A percentile compares a stretch with the other conserved stretches of the same genome.
Evolutionary conservation across 2,329 filamentous ascomycete species (phyloP).

Genomic region (Myriangium duriaei): DNA sequence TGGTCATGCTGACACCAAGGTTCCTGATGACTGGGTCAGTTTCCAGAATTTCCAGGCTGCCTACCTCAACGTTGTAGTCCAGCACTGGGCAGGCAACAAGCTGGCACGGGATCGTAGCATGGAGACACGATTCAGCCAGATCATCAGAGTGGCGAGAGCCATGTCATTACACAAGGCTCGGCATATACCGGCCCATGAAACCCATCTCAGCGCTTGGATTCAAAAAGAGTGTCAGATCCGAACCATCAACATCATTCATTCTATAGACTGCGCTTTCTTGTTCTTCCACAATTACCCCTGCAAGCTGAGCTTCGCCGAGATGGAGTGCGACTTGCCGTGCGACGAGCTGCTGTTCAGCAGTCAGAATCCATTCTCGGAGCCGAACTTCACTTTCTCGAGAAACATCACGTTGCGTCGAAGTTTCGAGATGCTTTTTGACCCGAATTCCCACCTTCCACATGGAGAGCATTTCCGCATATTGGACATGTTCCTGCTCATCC

Average conservation of each 20-base stretch:
- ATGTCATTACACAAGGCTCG: conserved; percentile 2
- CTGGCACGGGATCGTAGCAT: conserved; percentile 9
- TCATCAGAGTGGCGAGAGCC: conserved; percentile 8
- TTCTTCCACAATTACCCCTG: conserved; percentile 12
- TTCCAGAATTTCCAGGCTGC: conserved; percentile 10
- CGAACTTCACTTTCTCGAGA: conserved; percentile 2
- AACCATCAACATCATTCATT: conserved; percentile 11
- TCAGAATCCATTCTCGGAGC: conserved; percentile 6
- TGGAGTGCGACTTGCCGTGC: conserved; percentile 10
- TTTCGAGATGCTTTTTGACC: conserved; percentile 4
- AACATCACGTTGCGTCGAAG: conserved; percentile 5
- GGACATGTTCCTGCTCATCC: conserved; percentile 9
- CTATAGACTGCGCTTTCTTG: conserved; percentile 9
- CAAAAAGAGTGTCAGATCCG: conserved; percentile 10
- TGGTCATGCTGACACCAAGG: neutral
- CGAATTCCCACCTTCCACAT: neutral
- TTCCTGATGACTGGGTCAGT: conserved; percentile 2
- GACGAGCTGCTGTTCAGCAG: conserved; percentile 9
- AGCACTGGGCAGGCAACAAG: conserved; percentile 10
- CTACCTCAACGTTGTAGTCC: conserved; percentile 8
- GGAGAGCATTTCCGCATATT: conserved; percentile 5
- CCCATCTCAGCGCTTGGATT: conserved; percentile 8
- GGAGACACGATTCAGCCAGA: conserved; percentile 10
- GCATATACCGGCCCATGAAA: conserved; percentile 9
- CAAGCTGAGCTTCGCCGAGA: conserved; percentile 7